Conservation (phyloP, 306 rosid species). For the Gastrolobium villosum region DNA sequence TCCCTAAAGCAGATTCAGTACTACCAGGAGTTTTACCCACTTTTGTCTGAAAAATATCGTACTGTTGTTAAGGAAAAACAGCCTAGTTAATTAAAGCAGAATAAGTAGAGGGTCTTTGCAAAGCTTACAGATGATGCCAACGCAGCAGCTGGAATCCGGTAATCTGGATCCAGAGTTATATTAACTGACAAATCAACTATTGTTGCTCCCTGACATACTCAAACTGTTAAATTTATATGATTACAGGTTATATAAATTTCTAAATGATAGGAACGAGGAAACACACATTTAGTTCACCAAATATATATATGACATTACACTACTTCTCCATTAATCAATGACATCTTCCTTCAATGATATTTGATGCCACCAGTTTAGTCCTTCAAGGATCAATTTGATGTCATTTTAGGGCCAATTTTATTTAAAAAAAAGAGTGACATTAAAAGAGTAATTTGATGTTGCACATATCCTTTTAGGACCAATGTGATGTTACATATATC, state of each 20-base stretch:
- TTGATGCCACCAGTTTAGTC: not conserved
- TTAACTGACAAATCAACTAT: constrained; percentile 84
- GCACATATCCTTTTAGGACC: not conserved
- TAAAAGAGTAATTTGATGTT: constrained; percentile 21
- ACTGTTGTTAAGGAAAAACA: constrained; percentile 30
- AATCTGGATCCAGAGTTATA: constrained; percentile 78
- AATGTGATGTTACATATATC: not conserved
- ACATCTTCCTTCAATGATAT: constrained; percentile 11
- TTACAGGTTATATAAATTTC: constrained; percentile 1
- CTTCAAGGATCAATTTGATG: constrained; percentile 16
- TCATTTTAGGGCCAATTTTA: not conserved
- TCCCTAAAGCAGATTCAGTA: constrained; percentile 75
- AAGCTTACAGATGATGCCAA: constrained; percentile 69
- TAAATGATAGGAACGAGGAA: constrained; percentile 20
- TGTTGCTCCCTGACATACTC: constrained; percentile 85
- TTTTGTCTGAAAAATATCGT: constrained; percentile 57
- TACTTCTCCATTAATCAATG: constrained; percentile 6
- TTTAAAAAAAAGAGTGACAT: not conserved
- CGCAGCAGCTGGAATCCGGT: constrained; percentile 81
- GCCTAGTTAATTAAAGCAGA: constrained; percentile 14
- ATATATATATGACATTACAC: constrained; percentile 13
- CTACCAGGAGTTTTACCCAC: constrained; percentile 63
- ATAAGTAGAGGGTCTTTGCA: constrained; percentile 14
- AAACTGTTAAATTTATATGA: constrained; percentile 40
- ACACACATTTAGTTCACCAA: not conserved